Evolutionary conservation across 2,329 filamentous ascomycete genomes (phyloP).

Genomic region (Ophiostoma pallidulum): DNA sequence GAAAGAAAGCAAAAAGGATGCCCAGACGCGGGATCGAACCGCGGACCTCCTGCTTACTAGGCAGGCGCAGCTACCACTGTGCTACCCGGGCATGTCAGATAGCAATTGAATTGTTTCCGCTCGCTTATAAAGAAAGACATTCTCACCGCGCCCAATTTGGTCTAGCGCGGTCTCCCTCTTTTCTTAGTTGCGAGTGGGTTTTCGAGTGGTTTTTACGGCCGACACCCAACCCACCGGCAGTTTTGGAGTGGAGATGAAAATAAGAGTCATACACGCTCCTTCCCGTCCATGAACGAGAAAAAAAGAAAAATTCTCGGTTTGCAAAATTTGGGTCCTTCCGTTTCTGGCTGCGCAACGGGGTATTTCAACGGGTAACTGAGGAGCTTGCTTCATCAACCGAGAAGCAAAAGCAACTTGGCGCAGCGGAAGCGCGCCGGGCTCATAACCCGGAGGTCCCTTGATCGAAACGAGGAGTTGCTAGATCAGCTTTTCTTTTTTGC

Average conservation of each 20-base stretch:
- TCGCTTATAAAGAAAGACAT: not conserved
- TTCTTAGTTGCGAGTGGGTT: not conserved
- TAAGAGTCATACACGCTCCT: no score
- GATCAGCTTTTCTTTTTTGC: slow-evolving; percentile 1
- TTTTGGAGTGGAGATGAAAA: no score
- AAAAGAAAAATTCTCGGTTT: no score
- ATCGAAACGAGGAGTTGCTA: slow-evolving; percentile 16
- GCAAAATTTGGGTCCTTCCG: no score
- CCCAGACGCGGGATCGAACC: slow-evolving; percentile 19
- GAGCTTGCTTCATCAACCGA: not conserved
- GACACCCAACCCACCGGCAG: no score
- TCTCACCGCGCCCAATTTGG: no score
- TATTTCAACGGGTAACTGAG: not conserved
- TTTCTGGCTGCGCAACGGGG: not conserved
- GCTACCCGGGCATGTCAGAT: slow-evolving; percentile 15
- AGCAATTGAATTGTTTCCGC: not conserved
- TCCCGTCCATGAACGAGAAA: no score
- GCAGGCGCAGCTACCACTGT: slow-evolving; percentile 19
- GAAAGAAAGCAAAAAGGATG: slow-evolving; percentile 7
- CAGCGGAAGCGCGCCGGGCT: slow-evolving; percentile 16
- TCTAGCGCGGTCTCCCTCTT: no score
- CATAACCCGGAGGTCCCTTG: slow-evolving; percentile 16
- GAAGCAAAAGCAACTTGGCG: slow-evolving; percentile 14
- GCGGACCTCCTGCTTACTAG: slow-evolving; percentile 19
- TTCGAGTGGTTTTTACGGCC: no score